These are phyloP conservation scores for Fusarium sp. DNA, from an alignment of 2,329 filamentous ascomycete genomes.

Conservation along the genomic window DNA sequence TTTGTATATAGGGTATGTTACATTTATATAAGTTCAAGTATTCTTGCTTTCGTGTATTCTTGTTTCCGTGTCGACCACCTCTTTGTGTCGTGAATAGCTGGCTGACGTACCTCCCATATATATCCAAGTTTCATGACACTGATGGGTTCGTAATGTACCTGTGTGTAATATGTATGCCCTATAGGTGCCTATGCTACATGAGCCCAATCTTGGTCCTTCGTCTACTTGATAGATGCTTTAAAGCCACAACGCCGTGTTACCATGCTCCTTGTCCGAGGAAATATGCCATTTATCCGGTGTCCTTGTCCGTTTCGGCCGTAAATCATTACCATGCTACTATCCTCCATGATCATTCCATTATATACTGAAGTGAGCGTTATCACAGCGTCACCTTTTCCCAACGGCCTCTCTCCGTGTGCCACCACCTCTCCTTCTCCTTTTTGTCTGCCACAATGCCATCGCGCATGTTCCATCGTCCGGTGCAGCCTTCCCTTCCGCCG, in stretches of 20 bases:
- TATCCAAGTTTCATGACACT: too few relatives aligned
- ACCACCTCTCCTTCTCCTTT: conserved; percentile 62
- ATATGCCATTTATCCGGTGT: conserved; percentile 5
- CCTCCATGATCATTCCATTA: not conserved
- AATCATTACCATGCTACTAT: conserved; percentile 28
- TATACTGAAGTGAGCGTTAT: not conserved
- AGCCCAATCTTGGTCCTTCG: conserved; percentile 4
- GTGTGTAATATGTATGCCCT: conserved; percentile 4
- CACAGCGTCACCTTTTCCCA: conserved; percentile 51
- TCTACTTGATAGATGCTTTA: not conserved
- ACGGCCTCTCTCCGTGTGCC: conserved; percentile 61
- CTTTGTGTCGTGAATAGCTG: too few relatives aligned
- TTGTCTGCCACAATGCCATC: conserved; percentile 54
- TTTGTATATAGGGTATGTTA: too few relatives aligned
- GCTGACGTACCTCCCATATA: too few relatives aligned
- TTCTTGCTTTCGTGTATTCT: too few relatives aligned
- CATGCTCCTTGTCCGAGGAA: conserved; percentile 1
- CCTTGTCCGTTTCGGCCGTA: conserved; percentile 24
- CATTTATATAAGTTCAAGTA: too few relatives aligned
- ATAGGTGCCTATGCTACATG: conserved; percentile 5
- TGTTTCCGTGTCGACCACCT: too few relatives aligned
- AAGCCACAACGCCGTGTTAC: conserved; percentile 19
- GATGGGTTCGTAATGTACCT: not conserved
- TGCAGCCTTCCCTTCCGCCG: conserved; percentile 55
- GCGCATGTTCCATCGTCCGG: conserved; percentile 59